Base-by-base conservation (phyloP, 2,329 filamentous ascomycete species). In the Penicillium griseofulvum region DNA sequence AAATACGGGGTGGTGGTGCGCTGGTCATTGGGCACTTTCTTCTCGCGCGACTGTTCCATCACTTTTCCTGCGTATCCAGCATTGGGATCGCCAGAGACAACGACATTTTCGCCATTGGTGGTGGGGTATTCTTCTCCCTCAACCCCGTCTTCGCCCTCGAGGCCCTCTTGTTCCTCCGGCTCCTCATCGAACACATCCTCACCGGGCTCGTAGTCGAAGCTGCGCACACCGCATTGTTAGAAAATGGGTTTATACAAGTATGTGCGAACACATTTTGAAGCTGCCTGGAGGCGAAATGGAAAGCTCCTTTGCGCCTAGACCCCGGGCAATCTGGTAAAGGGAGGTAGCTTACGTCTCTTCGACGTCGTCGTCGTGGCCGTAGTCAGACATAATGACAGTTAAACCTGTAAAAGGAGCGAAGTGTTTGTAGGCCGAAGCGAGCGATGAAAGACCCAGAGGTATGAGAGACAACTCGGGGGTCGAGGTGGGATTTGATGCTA, bases 1-100 rank as follows among this genome's bases (percentile, higher is more conserved):
- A 99, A 96, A 78, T 97, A 99, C 2, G 93, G 94, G 28, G 94
- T 99, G 9, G 94, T 99, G 24, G 85, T 89, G 67, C 94, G 86
- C 76, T 96, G 85, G 63, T 92, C 89, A 64, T 90, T 89, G 54
- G 91, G 84, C 47, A 99, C 93, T 78, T 91, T 95, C 83, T 95
- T 97, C 77, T 92, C 80, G 70, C 82, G 81, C 58, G 83, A 69
- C 63, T 80, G 79, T 62, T 82, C 76, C 70, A 86, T 80, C 31
- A 81, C 81, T 60, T 85, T 85, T 59, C 79, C 78, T 19, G 66
- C 65, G 49, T 71, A 70, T 47, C 71, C 70, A 38, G 79, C 79
- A 63, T 76, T 81, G 52, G 78, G 78, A 60, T 84, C 84, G 29
- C 81, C 83, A 3, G 74, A 74, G 45, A 75, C 73, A 28, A 78